Conservation (phyloP, 306 rosid genomes). For the Cicer judaicum region DNA sequence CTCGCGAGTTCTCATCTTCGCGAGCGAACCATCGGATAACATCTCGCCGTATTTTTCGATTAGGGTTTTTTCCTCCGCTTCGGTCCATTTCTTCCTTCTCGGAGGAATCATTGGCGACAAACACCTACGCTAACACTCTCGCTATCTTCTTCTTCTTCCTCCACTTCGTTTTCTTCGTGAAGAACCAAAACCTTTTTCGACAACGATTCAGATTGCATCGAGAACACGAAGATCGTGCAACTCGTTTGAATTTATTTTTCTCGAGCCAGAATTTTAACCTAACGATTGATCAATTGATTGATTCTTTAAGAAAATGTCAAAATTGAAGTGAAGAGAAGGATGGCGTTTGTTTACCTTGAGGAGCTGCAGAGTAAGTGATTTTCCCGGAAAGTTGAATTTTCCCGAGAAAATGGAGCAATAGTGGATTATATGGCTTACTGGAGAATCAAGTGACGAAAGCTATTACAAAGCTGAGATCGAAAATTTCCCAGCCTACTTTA, state of each 20-base stretch:
- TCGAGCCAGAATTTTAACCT: slow-evolving; percentile 33
- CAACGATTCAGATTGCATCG: slow-evolving; percentile 48
- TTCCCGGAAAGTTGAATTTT: slow-evolving; percentile 37
- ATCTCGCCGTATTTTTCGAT: slow-evolving; percentile 85
- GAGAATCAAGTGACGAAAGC: slow-evolving; percentile 10
- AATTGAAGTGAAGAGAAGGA: not conserved
- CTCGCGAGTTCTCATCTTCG: slow-evolving; percentile 93
- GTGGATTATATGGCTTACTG: not conserved
- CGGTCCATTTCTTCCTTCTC: slow-evolving; percentile 97
- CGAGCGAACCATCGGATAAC: slow-evolving; percentile 79
- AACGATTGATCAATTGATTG: slow-evolving; percentile 17
- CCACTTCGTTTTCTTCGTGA: slow-evolving; percentile 25
- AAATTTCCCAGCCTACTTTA: slow-evolving; percentile 11
- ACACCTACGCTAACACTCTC: slow-evolving; percentile 13
- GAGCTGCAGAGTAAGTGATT: slow-evolving; percentile 22
- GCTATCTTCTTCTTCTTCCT: slow-evolving; percentile 27
- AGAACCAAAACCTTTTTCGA: slow-evolving; percentile 42
- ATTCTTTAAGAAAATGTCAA: slow-evolving; percentile 2
- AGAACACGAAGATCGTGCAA: slow-evolving; percentile 41
- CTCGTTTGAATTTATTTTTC: slow-evolving; percentile 13
- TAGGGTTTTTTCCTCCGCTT: slow-evolving; percentile 92
- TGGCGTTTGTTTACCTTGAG: slow-evolving; percentile 35
- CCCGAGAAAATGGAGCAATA: slow-evolving; percentile 16
- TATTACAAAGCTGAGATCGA: not conserved
- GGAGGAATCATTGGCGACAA: slow-evolving; percentile 64